Evolutionary conservation across 177 flowering plant genomes (phyloP).

Genomic region (Vitis hybrid): DNA sequence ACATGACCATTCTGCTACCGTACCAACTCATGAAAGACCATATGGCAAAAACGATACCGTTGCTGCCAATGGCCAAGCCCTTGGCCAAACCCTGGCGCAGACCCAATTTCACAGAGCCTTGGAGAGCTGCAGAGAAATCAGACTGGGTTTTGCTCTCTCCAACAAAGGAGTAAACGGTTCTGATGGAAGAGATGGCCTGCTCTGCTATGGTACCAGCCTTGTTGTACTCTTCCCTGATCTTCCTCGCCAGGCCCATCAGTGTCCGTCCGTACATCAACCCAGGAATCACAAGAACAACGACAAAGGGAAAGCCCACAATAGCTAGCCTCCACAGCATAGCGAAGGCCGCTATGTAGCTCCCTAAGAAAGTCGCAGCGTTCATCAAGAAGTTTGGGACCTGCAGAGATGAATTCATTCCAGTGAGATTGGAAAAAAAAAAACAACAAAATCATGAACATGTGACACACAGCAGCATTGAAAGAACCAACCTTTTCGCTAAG

Average conservation of each 20-base stretch:
- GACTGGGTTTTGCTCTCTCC: slow-evolving; percentile 61
- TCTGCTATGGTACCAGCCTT: slow-evolving; percentile 65
- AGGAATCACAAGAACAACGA: slow-evolving; percentile 63
- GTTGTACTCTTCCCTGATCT: slow-evolving; percentile 63
- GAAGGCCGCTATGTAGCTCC: slow-evolving; percentile 62
- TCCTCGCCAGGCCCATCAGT: slow-evolving; percentile 52
- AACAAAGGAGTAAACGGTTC: slow-evolving; percentile 81
- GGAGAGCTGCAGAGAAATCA: slow-evolving; percentile 58
- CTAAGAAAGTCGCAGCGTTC: slow-evolving; percentile 59
- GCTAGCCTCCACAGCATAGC: slow-evolving; percentile 72
- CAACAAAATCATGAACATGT: neutral
- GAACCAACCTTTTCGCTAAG: slow-evolving; percentile 75
- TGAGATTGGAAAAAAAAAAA: neutral
- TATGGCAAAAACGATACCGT: slow-evolving; percentile 62
- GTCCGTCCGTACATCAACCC: slow-evolving; percentile 76
- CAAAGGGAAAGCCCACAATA: slow-evolving; percentile 70
- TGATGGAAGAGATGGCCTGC: slow-evolving; percentile 71
- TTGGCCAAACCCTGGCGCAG: slow-evolving; percentile 72
- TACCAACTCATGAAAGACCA: slow-evolving; percentile 81
- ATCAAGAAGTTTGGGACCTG: slow-evolving; percentile 87
- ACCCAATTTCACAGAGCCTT: slow-evolving; percentile 65
- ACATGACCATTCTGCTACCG: slow-evolving; percentile 83
- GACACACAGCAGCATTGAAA: neutral
- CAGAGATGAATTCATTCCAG: neutral
- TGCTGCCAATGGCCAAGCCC: slow-evolving; percentile 87